Conservation (phyloP, 306 rosid genomes). For the Lagenaria siceraria region DNA sequence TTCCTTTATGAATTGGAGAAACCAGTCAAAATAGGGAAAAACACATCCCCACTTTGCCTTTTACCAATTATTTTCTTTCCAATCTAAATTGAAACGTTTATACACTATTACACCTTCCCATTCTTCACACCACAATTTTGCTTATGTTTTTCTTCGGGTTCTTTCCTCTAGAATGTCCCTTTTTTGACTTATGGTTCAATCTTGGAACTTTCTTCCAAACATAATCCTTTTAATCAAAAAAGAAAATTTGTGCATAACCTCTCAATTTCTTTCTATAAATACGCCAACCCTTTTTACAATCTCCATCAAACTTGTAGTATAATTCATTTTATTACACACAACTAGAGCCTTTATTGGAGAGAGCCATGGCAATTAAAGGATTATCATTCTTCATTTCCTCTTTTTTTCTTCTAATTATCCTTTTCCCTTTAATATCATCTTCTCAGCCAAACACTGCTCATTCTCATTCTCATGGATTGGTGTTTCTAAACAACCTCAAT, state of each 20-base stretch:
- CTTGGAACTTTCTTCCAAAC: background rate
- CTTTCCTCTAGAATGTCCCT: background rate
- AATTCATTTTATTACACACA: background rate
- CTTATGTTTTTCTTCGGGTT: background rate
- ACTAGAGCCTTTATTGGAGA: background rate
- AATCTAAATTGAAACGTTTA: background rate
- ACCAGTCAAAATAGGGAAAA: too few species aligned
- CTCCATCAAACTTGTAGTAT: background rate
- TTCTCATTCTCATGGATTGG: background rate
- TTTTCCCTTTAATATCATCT: background rate
- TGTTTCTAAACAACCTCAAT: conserved; percentile 7
- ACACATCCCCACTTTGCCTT: background rate
- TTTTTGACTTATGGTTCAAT: background rate
- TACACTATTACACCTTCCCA: background rate
- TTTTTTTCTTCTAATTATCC: background rate
- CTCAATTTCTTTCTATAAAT: background rate
- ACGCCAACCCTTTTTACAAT: background rate
- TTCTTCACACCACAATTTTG: background rate
- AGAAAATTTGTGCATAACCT: background rate
- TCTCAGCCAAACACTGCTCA: background rate
- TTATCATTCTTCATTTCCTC: background rate
- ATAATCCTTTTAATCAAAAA: background rate
- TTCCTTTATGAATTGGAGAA: too few species aligned
- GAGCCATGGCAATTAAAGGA: background rate
- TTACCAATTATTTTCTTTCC: background rate